A percentile compares a stretch with the other conserved stretches of the same genome.
Evolutionary conservation across 2,329 filamentous ascomycete genomes (phyloP).

Genomic region (Beauveria bassiana): DNA sequence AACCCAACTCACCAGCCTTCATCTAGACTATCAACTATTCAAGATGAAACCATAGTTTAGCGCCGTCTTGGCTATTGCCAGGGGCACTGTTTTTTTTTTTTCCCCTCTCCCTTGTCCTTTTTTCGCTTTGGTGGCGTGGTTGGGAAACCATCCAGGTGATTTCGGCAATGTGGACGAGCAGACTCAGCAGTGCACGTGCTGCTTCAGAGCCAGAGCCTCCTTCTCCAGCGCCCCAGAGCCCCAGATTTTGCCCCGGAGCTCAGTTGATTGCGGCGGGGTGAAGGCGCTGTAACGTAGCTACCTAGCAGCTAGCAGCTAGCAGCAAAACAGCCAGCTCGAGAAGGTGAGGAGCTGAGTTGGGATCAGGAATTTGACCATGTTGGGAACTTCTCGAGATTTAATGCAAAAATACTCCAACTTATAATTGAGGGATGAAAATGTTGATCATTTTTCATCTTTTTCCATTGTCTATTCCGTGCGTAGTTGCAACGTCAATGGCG

Average conservation of each 20-base stretch:
- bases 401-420: no score
- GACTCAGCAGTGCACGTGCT: background rate
- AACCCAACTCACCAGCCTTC: background rate
- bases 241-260: background rate
- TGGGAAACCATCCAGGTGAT: background rate
- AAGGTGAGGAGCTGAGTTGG: no score
- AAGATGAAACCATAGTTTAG: background rate
- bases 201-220: background rate
- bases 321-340: no score
- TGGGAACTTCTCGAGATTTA: no score
- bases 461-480: no score
- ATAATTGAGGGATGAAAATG: no score
- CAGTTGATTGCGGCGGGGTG: background rate
- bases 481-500: no score
- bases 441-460: accelerated
- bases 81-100: background rate
- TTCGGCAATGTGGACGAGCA: background rate
- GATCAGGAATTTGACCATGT: no score
- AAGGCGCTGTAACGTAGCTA: background rate
- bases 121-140: background rate
- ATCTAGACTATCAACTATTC: background rate
- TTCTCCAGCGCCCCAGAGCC: background rate
- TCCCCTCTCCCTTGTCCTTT: no score
- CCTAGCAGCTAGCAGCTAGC: no score
- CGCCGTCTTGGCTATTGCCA: background rate